Percentiles rank a stretch among this genome's conserved stretches.
phyloP scores from a whole-genome alignment of 768 basidiomycete species.

The Tephrocybe rancida region DNA sequence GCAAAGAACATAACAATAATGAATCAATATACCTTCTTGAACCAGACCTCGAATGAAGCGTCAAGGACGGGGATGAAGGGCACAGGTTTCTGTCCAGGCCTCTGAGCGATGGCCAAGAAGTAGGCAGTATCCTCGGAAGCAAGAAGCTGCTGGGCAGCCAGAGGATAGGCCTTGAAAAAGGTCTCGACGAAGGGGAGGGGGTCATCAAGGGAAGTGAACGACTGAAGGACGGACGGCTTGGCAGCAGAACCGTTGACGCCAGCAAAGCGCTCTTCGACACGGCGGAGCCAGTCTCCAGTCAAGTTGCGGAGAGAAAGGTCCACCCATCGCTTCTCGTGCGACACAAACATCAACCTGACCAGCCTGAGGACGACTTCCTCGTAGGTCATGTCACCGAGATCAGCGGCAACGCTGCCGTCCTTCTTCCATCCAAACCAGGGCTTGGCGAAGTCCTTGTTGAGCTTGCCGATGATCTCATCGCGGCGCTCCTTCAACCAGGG shows the following conservation, averaged over 20 bases:
- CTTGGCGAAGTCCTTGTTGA: constrained; percentile 96
- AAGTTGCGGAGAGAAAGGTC: constrained; percentile 90
- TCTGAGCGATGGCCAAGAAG: constrained; percentile 94
- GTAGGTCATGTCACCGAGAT: constrained; percentile 97
- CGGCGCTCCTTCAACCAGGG: constrained; percentile 87
- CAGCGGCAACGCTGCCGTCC: constrained; percentile 79
- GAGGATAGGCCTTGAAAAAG: constrained; percentile 87
- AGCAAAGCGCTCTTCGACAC: constrained; percentile 94
- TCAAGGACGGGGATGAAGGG: constrained; percentile 98
- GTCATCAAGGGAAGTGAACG: constrained; percentile 82
- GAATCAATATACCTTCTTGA: constrained; percentile 80
- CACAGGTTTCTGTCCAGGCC: constrained; percentile 96
- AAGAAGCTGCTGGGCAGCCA: constrained; percentile 83
- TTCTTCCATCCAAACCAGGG: constrained; percentile 98
- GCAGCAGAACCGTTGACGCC: constrained; percentile 75
- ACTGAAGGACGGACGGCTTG: constrained; percentile 85
- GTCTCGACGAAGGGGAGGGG: constrained; percentile 74
- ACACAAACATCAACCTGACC: constrained; percentile 92
- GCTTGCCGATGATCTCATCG: constrained; percentile 85
- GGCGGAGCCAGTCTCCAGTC: constrained; percentile 95
- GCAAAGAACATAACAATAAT: background rate
- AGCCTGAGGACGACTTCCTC: constrained; percentile 93
- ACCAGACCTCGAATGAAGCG: constrained; percentile 95
- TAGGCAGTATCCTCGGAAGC: constrained; percentile 93
- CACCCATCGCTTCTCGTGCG: constrained; percentile 92